Evolutionary conservation across 148 eudicot genomes (phyloP).

Genomic region (Camellia sinensis): DNA sequence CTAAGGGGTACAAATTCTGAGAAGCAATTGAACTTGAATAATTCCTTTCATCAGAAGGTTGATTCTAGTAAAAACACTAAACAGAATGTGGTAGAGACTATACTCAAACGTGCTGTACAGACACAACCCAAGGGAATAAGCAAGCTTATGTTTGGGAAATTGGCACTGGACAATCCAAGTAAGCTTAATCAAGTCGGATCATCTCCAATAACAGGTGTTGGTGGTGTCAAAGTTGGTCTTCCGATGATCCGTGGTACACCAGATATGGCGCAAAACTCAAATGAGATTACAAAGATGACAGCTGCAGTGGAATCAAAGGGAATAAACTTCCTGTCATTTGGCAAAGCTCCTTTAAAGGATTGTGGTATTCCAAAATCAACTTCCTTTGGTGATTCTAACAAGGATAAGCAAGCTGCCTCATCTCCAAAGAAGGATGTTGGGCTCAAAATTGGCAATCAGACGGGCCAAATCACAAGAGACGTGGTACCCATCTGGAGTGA

Average conservation of each 20-base stretch:
- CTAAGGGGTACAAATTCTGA: constrained; percentile 30
- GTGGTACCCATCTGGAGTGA: constrained; percentile 14
- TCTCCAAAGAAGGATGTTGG: constrained; percentile 24
- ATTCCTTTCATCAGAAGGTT: constrained; percentile 8
- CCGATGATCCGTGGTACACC: constrained; percentile 13
- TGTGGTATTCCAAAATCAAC: constrained; percentile 20
- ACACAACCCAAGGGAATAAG: constrained; percentile 59
- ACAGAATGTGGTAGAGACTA: constrained; percentile 12
- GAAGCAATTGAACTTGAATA: constrained; percentile 17
- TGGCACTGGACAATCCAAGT: constrained; percentile 27
- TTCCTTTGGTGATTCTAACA: constrained; percentile 19
- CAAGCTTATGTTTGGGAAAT: constrained; percentile 47
- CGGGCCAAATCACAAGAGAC: constrained; percentile 13
- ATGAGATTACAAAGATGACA: constrained; percentile 15
- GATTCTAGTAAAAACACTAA: constrained; percentile 22
- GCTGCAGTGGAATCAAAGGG: constrained; percentile 29
- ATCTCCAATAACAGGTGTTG: constrained; percentile 26
- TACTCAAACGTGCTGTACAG: constrained; percentile 26
- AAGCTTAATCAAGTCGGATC: constrained; percentile 26
- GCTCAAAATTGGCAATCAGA: constrained; percentile 26
- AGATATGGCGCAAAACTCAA: constrained; percentile 19
- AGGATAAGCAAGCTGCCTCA: constrained; percentile 21
- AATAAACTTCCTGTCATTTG: constrained; percentile 33
- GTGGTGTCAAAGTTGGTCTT: constrained; percentile 26
- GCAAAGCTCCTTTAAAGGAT: constrained; percentile 25